Conservation (phyloP, 805 yeast species). For the Groenewaldozyma tartarivorans region DNA sequence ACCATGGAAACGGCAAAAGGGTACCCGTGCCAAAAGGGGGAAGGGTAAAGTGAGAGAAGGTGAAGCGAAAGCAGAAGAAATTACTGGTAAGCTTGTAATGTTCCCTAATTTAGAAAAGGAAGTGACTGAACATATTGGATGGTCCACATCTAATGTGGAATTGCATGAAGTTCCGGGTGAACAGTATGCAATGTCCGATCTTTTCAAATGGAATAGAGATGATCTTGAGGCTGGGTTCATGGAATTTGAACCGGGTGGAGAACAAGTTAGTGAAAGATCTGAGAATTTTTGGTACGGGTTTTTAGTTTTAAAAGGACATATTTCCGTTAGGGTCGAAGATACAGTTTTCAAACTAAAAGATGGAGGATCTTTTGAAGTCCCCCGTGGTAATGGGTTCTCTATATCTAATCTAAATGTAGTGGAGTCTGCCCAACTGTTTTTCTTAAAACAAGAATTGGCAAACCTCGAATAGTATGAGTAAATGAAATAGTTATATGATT, state of each 20-base stretch:
- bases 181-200: conserved; percentile 50
- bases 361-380: conserved; percentile 77
- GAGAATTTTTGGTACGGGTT: conserved; percentile 64
- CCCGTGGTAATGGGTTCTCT: conserved; percentile 65
- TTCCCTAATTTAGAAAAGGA: conserved; percentile 41
- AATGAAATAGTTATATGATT: background rate
- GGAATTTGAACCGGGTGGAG: conserved; percentile 31
- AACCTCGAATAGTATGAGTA: conserved; percentile 15
- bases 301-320: conserved; percentile 59
- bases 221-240: conserved; percentile 16
- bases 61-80: background rate
- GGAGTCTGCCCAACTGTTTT: conserved; percentile 53
- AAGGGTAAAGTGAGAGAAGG: background rate
- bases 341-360: conserved; percentile 49
- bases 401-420: conserved; percentile 52
- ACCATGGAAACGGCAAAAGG: background rate
- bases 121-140: conserved; percentile 45
- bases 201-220: conserved; percentile 37
- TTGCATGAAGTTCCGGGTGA: conserved; percentile 35
- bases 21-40: background rate
- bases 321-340: conserved; percentile 58
- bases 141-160: conserved; percentile 41
- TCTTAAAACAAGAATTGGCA: conserved; percentile 52
- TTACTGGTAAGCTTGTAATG: conserved; percentile 35
- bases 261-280: conserved; percentile 51